Conservation (phyloP, 208 protist species). For the Trypanosoma mega region DNA sequence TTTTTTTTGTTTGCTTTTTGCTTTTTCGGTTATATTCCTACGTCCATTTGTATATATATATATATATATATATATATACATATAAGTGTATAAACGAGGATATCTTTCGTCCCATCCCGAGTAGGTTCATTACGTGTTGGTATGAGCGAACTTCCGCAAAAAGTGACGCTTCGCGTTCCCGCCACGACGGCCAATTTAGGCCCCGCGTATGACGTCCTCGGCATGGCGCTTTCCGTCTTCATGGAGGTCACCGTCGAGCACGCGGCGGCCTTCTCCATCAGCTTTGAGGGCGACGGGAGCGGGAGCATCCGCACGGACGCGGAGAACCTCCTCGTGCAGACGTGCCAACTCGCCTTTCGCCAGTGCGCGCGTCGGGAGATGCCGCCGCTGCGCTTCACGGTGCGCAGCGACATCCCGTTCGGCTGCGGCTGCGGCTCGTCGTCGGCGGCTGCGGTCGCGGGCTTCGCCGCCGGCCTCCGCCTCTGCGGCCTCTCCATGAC, state of each 20-base stretch:
- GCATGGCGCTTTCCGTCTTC: conserved; percentile 91
- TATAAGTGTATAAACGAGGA: too few species aligned
- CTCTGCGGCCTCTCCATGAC: conserved; percentile 82
- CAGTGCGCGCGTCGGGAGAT: conserved; percentile 72
- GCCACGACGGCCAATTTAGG: conserved; percentile 94
- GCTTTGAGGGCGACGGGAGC: conserved; percentile 72
- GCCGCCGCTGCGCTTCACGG: conserved; percentile 80
- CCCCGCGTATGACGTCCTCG: conserved; percentile 89
- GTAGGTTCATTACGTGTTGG: too few species aligned
- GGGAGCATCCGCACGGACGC: conserved; percentile 64
- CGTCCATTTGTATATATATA: not conserved
- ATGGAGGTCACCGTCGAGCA: conserved; percentile 88
- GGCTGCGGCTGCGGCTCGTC: conserved; percentile 89
- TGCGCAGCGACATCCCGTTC: conserved; percentile 91
- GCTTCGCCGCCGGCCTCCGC: conserved; percentile 88
- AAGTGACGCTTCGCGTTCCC: conserved; percentile 84
- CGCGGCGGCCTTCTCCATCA: conserved; percentile 71
- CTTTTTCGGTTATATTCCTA: too few species aligned
- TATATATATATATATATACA: not conserved
- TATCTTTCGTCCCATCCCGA: too few species aligned
- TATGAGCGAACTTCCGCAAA: conserved; percentile 29
- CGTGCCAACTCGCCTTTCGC: conserved; percentile 70
- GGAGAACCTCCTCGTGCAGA: conserved; percentile 87
- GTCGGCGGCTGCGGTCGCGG: conserved; percentile 87
- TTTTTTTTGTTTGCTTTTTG: not conserved